Conservation (phyloP, 495 filamentous ascomycete species). For the Physcia stellaris region DNA sequence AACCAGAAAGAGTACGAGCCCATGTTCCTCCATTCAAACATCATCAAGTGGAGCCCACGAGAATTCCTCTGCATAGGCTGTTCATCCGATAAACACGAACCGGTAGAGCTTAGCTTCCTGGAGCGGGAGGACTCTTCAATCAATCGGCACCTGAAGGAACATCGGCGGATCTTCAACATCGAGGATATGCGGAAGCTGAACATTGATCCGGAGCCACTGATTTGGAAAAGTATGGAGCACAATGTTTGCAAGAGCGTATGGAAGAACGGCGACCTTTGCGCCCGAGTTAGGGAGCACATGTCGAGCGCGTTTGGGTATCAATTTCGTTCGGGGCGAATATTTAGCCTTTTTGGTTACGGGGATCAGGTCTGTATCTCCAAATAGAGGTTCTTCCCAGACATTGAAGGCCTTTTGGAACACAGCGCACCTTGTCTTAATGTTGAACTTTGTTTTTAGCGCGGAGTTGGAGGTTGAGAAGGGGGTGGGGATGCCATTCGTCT, state of each 20-base stretch:
- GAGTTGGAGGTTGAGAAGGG: background rate
- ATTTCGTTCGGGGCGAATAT: slow-evolving; percentile 2
- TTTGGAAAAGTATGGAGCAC: slow-evolving; percentile 13
- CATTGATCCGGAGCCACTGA: slow-evolving; percentile 12
- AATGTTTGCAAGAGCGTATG: slow-evolving; percentile 12
- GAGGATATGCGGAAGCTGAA: slow-evolving; percentile 8
- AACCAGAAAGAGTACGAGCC: slow-evolving; percentile 7
- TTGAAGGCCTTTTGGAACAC: no score
- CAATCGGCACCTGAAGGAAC: slow-evolving; percentile 8
- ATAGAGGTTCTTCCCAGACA: no score
- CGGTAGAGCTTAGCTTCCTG: slow-evolving; percentile 3
- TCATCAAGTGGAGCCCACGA: slow-evolving; percentile 12
- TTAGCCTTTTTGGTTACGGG: slow-evolving; percentile 6
- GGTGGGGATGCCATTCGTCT: no score
- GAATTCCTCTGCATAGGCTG: slow-evolving; percentile 11
- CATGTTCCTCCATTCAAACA: slow-evolving; percentile 14
- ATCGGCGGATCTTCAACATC: slow-evolving; percentile 8
- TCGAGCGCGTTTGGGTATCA: slow-evolving; percentile 7
- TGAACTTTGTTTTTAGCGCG: background rate
- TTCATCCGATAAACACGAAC: slow-evolving; percentile 4
- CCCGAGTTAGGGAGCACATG: slow-evolving; percentile 9
- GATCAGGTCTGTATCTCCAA: slow-evolving; percentile 6
- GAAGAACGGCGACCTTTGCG: slow-evolving; percentile 7
- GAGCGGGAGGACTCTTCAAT: slow-evolving; percentile 8
- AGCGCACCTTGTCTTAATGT: no score